Base-by-base conservation (phyloP, 805 yeast species). In the Schizosaccharomyces octosporus region DNA sequence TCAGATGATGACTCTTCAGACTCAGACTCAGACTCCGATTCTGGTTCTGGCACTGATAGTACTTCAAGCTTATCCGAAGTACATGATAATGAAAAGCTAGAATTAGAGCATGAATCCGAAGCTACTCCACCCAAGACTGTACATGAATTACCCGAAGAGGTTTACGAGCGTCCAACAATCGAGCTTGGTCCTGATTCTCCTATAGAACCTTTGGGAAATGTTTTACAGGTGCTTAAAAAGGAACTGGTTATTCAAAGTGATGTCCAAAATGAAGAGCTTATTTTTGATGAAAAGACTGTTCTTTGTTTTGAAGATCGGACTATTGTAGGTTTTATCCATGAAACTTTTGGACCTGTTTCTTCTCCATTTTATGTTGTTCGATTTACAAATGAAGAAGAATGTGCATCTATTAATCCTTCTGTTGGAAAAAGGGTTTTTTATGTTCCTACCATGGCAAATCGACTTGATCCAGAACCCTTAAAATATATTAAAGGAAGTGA, bases 291-390 rank as follows among this genome's bases (percentile, higher is more conserved):
- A 17, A 66, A 65, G 31, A 83, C 95, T 0, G 74, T 90, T 0
- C 75, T 90, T 2, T 87, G 95, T 67, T 78, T 88, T 57, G 83
- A 81, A 64, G 87, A 86, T 68, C 75, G 83, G 58, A 75, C 79
- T 1, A 72, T 83, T 0, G 66, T 93, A 17, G 97, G 97, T 0
- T 82, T 84, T 0, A 64, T 66, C 5, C 59, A 31, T 67, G 98
- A 93, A 70, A 86, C 87, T 0, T 87, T 93, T 73, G 98, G 98
- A 0, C 83, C 87, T 11, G 76, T 93, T 5, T 84, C 85, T 64
- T 71, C 79, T 21, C 98, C 99, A 0, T 74, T 83, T 58, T 89
- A 87, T 69, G 76, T 95, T 48, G 83, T 93, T 1, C 81, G 82
- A 63, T 81, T 86, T 68, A 77, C 79, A 1, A 74, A 73, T 0